These are phyloP conservation scores for Truncatella angustata DNA, from an alignment of 2,329 filamentous ascomycete genomes.

Conservation along the genomic window DNA sequence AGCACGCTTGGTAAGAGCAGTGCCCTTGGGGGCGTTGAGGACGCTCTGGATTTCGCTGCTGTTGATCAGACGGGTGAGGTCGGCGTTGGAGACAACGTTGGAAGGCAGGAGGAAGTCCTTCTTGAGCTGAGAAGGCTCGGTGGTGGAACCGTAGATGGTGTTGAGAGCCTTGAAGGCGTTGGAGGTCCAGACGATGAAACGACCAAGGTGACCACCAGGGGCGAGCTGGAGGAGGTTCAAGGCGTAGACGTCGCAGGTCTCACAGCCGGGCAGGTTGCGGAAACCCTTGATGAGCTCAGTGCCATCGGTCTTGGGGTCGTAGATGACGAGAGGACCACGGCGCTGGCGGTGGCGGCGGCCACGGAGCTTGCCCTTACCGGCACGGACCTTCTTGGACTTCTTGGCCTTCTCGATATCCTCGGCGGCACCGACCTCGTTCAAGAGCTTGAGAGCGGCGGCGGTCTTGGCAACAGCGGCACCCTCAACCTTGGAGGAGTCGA, in stretches of 20 bases:
- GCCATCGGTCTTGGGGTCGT: conserved; percentile 93
- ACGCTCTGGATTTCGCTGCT: conserved; percentile 97
- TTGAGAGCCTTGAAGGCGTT: conserved; percentile 95
- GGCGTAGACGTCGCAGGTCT: conserved; percentile 89
- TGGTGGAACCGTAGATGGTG: conserved; percentile 93
- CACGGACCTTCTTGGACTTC: conserved; percentile 92
- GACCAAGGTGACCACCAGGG: conserved; percentile 96
- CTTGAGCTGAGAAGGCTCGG: conserved; percentile 87
- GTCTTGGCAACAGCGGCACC: conserved; percentile 82
- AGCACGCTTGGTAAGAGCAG: conserved; percentile 83
- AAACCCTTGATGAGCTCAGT: conserved; percentile 91
- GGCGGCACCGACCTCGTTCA: conserved; percentile 88
- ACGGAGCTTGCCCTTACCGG: conserved; percentile 98
- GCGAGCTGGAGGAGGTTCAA: conserved; percentile 99
- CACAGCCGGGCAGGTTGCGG: conserved; percentile 98
- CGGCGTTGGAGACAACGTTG: conserved; percentile 89
- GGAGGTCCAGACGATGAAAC: conserved; percentile 99
- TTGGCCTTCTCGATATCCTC: conserved; percentile 93
- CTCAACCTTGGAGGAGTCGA: conserved; percentile 88
- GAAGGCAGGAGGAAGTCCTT: conserved; percentile 97
- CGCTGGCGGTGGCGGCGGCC: conserved; percentile 96
- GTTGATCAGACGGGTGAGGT: conserved; percentile 98
- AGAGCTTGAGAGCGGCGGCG: conserved; percentile 77
- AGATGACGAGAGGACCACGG: conserved; percentile 96
- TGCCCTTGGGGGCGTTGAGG: conserved; percentile 86